Percentiles rank a stretch among this genome's conserved stretches.
Conservation (phyloP, 2,329 filamentous ascomycete species). For the Colletotrichum shisoi region DNA sequence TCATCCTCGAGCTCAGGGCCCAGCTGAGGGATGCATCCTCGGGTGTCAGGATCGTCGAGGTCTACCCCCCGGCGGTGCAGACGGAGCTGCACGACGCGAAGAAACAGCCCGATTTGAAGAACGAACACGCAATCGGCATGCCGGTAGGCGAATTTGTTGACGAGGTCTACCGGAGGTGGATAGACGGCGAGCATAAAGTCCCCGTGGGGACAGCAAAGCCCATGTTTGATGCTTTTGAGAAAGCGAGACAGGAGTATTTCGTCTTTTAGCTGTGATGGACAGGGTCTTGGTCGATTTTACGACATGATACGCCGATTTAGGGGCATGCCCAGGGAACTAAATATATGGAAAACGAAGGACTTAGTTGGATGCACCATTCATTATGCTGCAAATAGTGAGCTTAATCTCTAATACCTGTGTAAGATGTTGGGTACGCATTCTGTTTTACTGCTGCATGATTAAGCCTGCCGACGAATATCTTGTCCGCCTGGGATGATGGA, state of each 20-base stretch:
- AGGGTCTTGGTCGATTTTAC: conserved; percentile 11
- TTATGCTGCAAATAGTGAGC: no score
- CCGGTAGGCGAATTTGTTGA: conserved; percentile 53
- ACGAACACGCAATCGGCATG: conserved; percentile 46
- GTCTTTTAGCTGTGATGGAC: conserved; percentile 8
- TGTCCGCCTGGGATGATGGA: no score
- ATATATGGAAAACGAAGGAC: no score
- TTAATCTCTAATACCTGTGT: no score
- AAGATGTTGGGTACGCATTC: no score
- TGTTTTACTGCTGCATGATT: no score
- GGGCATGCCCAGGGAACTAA: not conserved
- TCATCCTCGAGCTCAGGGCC: conserved; percentile 41
- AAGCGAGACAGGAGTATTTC: conserved; percentile 13
- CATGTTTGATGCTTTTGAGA: conserved; percentile 24
- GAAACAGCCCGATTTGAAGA: conserved; percentile 23
- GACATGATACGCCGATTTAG: conserved; percentile 42
- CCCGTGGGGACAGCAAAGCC: conserved; percentile 14
- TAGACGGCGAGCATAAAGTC: conserved; percentile 51
- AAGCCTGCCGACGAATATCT: no score
- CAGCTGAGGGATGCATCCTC: conserved; percentile 34
- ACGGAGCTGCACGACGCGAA: conserved; percentile 31
- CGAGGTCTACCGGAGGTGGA: conserved; percentile 55
- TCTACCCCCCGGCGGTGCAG: conserved; percentile 46
- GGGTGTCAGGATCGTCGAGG: conserved; percentile 43
- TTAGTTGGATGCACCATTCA: no score